Evolutionary conservation across 352 stramenopile genomes (phyloP).

Genomic region (Aphanomyces astaci): DNA sequence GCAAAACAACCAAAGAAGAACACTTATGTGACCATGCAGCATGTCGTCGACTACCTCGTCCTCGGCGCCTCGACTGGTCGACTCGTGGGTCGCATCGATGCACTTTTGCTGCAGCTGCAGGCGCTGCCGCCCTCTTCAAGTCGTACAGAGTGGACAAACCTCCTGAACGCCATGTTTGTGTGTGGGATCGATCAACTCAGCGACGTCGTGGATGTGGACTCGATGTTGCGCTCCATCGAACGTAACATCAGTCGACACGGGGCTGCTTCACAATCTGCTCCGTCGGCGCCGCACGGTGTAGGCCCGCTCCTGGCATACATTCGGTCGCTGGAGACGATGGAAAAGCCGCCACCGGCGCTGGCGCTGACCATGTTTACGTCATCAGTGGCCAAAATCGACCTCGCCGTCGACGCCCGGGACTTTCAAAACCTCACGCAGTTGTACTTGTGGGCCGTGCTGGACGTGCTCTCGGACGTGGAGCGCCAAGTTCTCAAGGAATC

Average conservation of each 20-base stretch:
- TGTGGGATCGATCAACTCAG: not conserved
- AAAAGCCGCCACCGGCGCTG: not conserved
- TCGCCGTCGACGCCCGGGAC: not conserved
- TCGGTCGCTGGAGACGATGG: not conserved
- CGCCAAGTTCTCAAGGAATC: not conserved
- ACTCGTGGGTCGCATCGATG: not conserved
- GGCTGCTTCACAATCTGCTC: too few relatives aligned
- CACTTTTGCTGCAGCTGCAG: not conserved
- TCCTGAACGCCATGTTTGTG: not conserved
- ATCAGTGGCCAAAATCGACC: not conserved
- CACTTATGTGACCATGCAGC: too few relatives aligned
- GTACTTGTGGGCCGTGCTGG: not conserved
- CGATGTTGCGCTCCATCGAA: too few relatives aligned
- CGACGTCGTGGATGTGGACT: too few relatives aligned
- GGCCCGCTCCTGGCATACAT: not conserved
- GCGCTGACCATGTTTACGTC: not conserved
- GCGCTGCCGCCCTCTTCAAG: not conserved
- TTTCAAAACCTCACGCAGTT: not conserved
- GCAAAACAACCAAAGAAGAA: too few relatives aligned
- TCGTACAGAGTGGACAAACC: not conserved
- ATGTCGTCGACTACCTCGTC: not conserved
- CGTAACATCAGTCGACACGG: too few relatives aligned
- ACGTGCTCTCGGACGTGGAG: not conserved
- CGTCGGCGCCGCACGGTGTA: too few relatives aligned
- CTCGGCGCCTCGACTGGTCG: not conserved